phyloP scores from a whole-genome alignment of 2,329 filamentous ascomycete genomes.

The Fusarium sp. region DNA sequence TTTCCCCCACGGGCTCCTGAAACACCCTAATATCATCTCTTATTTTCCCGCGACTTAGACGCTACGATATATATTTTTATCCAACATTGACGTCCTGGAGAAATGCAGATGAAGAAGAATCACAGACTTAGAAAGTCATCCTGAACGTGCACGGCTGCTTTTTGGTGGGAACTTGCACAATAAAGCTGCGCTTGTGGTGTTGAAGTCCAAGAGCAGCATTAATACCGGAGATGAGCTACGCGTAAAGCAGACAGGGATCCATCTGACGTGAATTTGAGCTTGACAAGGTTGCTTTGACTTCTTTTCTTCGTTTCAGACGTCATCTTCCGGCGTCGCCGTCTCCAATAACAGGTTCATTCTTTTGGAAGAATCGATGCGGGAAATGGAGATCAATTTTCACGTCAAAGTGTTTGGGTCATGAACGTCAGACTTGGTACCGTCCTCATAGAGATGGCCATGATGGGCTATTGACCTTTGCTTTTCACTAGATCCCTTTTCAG shows the following conservation, averaged over 20 bases:
- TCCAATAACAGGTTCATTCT: constrained; percentile 12
- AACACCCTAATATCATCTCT: constrained; percentile 35
- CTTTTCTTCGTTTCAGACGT: constrained; percentile 39
- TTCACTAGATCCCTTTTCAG: not conserved
- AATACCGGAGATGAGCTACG: constrained; percentile 41
- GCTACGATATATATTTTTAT: not conserved
- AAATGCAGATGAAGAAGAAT: not conserved
- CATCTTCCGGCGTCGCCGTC: constrained; percentile 38
- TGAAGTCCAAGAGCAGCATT: constrained; percentile 32
- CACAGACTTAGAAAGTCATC: not conserved
- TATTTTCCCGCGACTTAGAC: constrained; percentile 3
- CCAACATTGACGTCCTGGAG: not conserved
- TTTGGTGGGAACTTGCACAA: not conserved
- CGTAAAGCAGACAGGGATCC: constrained; percentile 35
- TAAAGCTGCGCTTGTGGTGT: not conserved
- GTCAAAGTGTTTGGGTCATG: not conserved
- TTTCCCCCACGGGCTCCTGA: constrained; percentile 24
- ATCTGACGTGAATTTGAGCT: constrained; percentile 43
- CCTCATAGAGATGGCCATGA: not conserved
- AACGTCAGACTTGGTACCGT: not conserved
- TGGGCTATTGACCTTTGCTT: constrained; percentile 6
- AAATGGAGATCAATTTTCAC: not conserved
- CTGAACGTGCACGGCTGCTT: not conserved
- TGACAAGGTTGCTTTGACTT: constrained; percentile 31
- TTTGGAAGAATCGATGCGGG: not conserved